These are phyloP conservation scores for Lunasporangiospora selenospora DNA, from an alignment of 192 early-diverging fungal genomes.

Conservation along the genomic window DNA sequence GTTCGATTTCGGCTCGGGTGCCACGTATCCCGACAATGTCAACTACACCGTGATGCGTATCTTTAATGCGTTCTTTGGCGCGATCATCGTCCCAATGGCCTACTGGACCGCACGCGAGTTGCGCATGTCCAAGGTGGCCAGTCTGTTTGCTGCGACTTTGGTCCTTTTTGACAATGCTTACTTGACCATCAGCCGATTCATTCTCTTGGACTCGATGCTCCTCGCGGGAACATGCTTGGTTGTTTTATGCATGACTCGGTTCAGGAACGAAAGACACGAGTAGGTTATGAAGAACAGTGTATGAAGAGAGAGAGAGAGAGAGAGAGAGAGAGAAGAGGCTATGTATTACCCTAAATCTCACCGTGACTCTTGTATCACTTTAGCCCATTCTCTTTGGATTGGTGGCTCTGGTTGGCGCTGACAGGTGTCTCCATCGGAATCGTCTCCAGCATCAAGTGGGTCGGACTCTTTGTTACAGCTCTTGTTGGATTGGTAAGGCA, in stretches of 20 bases:
- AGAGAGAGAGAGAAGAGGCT: too few relatives aligned
- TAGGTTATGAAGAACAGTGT: too few relatives aligned
- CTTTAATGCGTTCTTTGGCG: constrained; percentile 89
- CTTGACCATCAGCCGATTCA: constrained; percentile 85
- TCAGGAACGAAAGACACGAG: constrained; percentile 77
- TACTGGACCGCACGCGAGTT: constrained; percentile 87
- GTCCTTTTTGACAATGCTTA: constrained; percentile 81
- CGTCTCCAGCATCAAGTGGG: constrained; percentile 91
- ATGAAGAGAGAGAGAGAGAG: too few relatives aligned
- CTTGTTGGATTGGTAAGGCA: constrained; percentile 80
- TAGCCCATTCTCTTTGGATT: constrained; percentile 83
- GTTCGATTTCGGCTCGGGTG: constrained; percentile 85
- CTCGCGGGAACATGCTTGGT: constrained; percentile 83
- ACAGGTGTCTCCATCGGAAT: constrained; percentile 90
- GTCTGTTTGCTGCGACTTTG: constrained; percentile 80
- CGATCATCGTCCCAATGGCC: constrained; percentile 85
- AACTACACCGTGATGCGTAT: constrained; percentile 91
- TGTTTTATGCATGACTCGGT: constrained; percentile 71
- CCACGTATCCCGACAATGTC: constrained; percentile 78
- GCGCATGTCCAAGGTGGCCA: constrained; percentile 68
- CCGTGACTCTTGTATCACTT: neutral
- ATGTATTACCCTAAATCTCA: too few relatives aligned
- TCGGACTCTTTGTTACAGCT: constrained; percentile 91
- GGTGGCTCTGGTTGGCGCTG: constrained; percentile 89
- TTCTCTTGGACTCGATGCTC: constrained; percentile 95